phyloP scores from a whole-genome alignment of 768 basidiomycete genomes.

The Suillus tomentosus region DNA sequence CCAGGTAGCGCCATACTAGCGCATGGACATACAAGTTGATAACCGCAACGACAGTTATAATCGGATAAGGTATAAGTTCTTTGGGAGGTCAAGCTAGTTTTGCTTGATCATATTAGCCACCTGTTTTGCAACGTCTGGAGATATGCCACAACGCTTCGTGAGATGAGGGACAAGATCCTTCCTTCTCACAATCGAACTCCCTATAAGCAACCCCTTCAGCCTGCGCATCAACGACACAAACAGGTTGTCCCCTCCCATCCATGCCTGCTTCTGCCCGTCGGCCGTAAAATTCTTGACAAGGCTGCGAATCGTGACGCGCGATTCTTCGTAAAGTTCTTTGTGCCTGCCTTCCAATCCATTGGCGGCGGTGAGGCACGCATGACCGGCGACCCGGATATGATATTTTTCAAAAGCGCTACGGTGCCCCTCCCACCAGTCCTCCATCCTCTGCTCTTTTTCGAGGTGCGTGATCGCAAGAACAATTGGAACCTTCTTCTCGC shows the following conservation, averaged over 20 bases:
- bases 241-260: neutral
- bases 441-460: neutral
- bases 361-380: neutral
- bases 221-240: neutral
- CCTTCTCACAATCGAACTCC: too few relatives aligned
- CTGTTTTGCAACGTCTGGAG: too few relatives aligned
- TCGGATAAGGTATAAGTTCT: too few relatives aligned
- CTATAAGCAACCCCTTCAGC: too few relatives aligned
- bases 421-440: neutral
- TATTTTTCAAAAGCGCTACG: rapidly evolving
- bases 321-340: neutral
- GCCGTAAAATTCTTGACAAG: neutral
- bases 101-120: too few relatives aligned
- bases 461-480: neutral
- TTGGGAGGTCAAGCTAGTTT: too few relatives aligned
- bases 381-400: neutral
- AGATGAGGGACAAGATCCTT: too few relatives aligned
- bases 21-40: too few relatives aligned
- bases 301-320: neutral
- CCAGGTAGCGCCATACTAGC: too few relatives aligned
- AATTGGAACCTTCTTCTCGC: too few relatives aligned
- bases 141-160: too few relatives aligned
- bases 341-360: neutral
- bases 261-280: neutral
- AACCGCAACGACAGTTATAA: too few relatives aligned